Base-by-base conservation (phyloP, 805 yeast genomes). In the Yarrowia sp. region DNA sequence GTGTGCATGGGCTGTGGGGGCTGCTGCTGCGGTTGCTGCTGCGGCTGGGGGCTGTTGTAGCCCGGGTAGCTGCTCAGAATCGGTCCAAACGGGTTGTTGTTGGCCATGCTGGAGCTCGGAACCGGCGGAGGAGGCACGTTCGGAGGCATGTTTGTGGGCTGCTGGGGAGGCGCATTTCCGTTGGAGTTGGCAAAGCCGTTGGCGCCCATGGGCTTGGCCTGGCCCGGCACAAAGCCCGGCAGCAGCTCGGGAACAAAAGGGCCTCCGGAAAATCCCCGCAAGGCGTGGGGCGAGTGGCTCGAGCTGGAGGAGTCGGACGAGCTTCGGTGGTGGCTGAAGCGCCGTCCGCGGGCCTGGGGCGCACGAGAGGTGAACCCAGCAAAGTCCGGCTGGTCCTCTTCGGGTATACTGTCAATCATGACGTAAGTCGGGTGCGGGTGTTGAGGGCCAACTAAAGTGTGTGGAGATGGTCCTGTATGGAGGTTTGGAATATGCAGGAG, bases 391-490 rank as follows among this genome's bases (percentile, higher is more conserved):
- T 51, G 58, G 42, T 51, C 58, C 24, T 51, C 58, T 25, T 51
- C 58, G 36, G 58, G 58, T 24, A 51, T 51, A 33, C 58, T 51
- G 58, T 51, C 58, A 51, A 51, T 51, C 42, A 51, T 51, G 42
- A 35, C 36, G 42, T 33, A 14, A 9, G 18, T 21, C 39, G 32
- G 12, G 27, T 31, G 33, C 9, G 24, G 24, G 14, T 44, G 51
- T 44, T 19, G 35, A 18, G 35, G 24, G 18, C 51, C 51, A 13
- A 27, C 51, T 44, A 27, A 8, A 27, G 51, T 29, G 19, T 44
- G 35, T 44, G 51, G 51, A 44, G 49, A 44, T 44, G 49, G 22
- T 8, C 33, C 35, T n/a, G 51, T 44, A 44, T 44, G 51, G 51
- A 44, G 51, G 35, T 44, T 27, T 44, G 35, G 51, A 44, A 44